Evolutionary conservation across 2,329 filamentous ascomycete genomes (phyloP), one percentile per base, ranked within the genome.

Genomic region (Calonectria multiphialidica): DNA sequence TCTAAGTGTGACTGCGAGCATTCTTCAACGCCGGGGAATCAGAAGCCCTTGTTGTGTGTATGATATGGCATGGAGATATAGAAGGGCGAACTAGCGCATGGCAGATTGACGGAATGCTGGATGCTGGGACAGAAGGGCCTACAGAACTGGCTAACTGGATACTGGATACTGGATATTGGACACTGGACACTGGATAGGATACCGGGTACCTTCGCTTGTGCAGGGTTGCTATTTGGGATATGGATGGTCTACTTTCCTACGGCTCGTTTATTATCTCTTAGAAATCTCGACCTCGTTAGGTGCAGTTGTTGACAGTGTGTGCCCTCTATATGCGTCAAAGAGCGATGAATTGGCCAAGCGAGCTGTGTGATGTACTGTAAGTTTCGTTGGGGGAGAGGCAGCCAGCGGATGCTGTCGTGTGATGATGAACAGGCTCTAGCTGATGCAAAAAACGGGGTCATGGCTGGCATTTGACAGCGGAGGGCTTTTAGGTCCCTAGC

Each of bases 61-160:
- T 35, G 42, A 71, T 65, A 57, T 15, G 63, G 44, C 21, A 57
- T 35, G 49, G 30, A 63, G 33, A 45, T 25, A 40, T 30, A 49
- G 59, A 65, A 28, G 45, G 35, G 18, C 53, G 55, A 18, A 23
- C 21, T 47, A 21, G 57, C 47, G 37, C 9, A 23, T 49, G 45
- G 55, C 37, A 63, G 37, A 71, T 62, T 63, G 63, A 30, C 25
- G 62, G 68, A 49, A 71, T 62, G 55, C 62, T 63, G 25, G 33
- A 23, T 53, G 53, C 65, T 68, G 45, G 40, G 47, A 70, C 62
- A 30, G 68, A 66, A 62, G 37, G 62, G 25, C 50, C 64, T 40
- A 68, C 57, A 71, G 69, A 63, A 71, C 57, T n/a, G n/a, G n/a
- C n/a, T n/a, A n/a, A n/a, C n/a, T n/a, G n/a, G n/a, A n/a, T n/a